Percentiles rank a stretch among this genome's conserved stretches.
Conservation (phyloP, 164 flowering plant species). For the Echeveria elegans region DNA sequence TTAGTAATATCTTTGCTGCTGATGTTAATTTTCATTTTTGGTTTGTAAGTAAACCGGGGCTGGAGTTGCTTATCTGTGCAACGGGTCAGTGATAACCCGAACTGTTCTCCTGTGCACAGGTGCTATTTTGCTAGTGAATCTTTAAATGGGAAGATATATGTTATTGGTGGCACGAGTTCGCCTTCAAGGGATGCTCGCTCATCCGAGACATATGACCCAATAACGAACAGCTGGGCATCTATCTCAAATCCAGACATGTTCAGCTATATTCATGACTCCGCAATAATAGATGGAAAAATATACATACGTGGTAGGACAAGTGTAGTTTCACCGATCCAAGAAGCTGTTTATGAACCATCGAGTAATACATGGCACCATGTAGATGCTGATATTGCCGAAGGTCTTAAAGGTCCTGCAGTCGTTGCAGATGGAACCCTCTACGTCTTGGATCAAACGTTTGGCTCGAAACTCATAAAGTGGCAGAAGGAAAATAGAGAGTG, state of each 20-base stretch:
- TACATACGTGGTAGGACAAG: conserved; percentile 45
- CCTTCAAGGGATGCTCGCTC: conserved; percentile 39
- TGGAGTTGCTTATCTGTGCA: background rate
- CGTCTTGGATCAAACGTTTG: conserved; percentile 67
- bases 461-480: conserved; percentile 75
- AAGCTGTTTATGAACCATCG: conserved; percentile 46
- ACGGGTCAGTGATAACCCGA: background rate
- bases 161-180: conserved; percentile 64
- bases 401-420: conserved; percentile 80
- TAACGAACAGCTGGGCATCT: conserved; percentile 17
- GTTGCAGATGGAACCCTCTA: conserved; percentile 54
- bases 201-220: conserved; percentile 57
- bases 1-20: background rate
- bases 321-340: conserved; percentile 26
- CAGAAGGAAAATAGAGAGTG: conserved; percentile 41
- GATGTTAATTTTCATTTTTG: background rate
- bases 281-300: conserved; percentile 57
- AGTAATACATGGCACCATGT: conserved; percentile 18
- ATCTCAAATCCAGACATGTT: conserved; percentile 35
- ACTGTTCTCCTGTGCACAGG: conserved; percentile 28
- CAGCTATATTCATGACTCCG: conserved; percentile 56
- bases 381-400: conserved; percentile 48
- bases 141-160: conserved; percentile 45
- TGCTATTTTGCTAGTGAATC: conserved; percentile 62
- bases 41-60: background rate